phyloP scores from a whole-genome alignment of 257 asterid genomes.

The Primulina huaijiensis region DNA sequence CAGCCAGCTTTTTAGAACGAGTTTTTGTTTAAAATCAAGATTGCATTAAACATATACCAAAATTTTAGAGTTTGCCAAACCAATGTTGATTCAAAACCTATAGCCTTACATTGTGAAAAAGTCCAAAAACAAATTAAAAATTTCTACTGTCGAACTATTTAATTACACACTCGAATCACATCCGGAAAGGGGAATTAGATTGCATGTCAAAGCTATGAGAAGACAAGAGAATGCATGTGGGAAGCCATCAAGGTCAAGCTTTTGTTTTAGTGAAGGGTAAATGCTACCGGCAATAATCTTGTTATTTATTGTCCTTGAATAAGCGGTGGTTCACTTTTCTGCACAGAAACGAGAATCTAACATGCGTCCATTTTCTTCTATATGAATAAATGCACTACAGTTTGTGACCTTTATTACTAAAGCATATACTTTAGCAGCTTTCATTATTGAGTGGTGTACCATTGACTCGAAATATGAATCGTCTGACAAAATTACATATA shows the following conservation, averaged over 20 bases:
- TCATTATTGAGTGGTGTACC: not conserved
- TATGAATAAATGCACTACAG: not conserved
- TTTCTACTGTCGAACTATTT: not conserved
- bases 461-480: not conserved
- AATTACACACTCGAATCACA: not conserved
- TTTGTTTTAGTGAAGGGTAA: not conserved
- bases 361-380: not conserved
- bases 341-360: not conserved
- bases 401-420: not conserved
- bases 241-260: not conserved
- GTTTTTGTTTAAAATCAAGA: too few relatives aligned
- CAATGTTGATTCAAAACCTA: too few relatives aligned
- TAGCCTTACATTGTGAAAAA: not conserved
- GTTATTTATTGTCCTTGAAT: not conserved
- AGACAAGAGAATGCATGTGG: not conserved
- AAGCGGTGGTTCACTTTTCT: not conserved
- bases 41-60: too few relatives aligned
- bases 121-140: not conserved
- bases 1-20: too few relatives aligned
- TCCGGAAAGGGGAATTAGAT: not conserved
- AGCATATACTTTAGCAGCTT: not conserved
- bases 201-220: not conserved
- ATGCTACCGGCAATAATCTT: not conserved
- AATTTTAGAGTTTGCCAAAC: too few relatives aligned
- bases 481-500: not conserved